A percentile compares a stretch with the other conserved stretches of the same genome.
phyloP scores from a whole-genome alignment of 164 flowering plant genomes.

The Vitis amurensis region DNA sequence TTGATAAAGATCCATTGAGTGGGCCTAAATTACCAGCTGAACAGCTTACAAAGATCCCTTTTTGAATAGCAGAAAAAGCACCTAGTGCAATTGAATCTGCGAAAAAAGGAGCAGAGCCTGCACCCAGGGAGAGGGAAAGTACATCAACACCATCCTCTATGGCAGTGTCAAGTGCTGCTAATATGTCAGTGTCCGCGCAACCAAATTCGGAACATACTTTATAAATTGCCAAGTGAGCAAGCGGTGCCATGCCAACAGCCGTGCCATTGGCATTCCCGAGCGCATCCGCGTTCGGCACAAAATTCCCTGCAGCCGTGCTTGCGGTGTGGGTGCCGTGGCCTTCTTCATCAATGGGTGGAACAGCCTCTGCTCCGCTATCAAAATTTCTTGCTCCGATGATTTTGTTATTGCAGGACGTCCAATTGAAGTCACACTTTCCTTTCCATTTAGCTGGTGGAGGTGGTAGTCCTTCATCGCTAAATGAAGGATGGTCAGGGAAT shows the following conservation, averaged over 20 bases:
- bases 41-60: slow-evolving; percentile 28
- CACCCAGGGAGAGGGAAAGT: slow-evolving; percentile 30
- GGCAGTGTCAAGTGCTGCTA: slow-evolving; percentile 32
- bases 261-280: slow-evolving; percentile 26
- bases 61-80: slow-evolving; percentile 27
- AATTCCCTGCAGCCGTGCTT: slow-evolving; percentile 29
- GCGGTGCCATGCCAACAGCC: slow-evolving; percentile 32
- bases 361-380: background rate
- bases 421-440: slow-evolving; percentile 22
- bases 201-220: slow-evolving; percentile 14
- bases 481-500: slow-evolving; percentile 36
- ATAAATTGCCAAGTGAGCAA: slow-evolving; percentile 34
- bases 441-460: slow-evolving; percentile 49
- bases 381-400: slow-evolving; percentile 27
- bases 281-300: slow-evolving; percentile 18
- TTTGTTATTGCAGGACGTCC: slow-evolving; percentile 24
- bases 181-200: slow-evolving; percentile 15
- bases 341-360: slow-evolving; percentile 14
- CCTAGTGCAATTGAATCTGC: slow-evolving; percentile 15
- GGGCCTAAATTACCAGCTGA: slow-evolving; percentile 36
- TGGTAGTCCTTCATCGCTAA: slow-evolving; percentile 37
- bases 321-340: slow-evolving; percentile 36
- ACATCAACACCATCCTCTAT: slow-evolving; percentile 36
- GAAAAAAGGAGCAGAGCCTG: slow-evolving; percentile 3
- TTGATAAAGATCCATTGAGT: slow-evolving; percentile 1